phyloP scores from a whole-genome alignment of 345 rosid genomes.

The Melaleuca quinquenervia region DNA sequence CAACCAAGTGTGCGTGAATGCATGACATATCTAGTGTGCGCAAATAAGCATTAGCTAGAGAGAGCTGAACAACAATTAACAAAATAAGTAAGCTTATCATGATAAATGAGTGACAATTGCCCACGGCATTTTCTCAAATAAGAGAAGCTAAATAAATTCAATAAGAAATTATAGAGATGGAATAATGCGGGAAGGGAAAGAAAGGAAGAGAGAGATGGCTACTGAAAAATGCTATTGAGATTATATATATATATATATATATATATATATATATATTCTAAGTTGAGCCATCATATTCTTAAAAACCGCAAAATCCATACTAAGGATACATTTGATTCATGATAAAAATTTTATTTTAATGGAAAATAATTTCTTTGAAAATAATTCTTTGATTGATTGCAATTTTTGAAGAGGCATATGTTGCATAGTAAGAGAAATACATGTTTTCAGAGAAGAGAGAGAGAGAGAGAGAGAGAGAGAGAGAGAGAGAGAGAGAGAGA shows the following conservation, averaged over 20 bases:
- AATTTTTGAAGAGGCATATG: not conserved
- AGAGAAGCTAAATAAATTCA: too few species aligned
- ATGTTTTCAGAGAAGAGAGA: not conserved
- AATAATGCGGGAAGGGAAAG: not conserved
- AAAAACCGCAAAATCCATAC: rapidly evolving
- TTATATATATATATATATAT: too few species aligned
- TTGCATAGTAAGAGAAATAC: not conserved
- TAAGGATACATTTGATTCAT: not conserved
- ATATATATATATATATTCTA: too few species aligned
- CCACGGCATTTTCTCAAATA: not conserved
- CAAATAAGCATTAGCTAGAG: not conserved
- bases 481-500: not conserved
- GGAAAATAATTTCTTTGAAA: not conserved
- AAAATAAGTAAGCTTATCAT: not conserved
- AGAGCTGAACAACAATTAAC: not conserved
- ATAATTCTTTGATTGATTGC: too few species aligned
- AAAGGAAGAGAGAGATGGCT: not conserved
- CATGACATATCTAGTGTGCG: not conserved
- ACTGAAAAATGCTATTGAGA: not conserved
- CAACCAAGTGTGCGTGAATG: not conserved
- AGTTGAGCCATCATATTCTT: not conserved
- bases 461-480: not conserved
- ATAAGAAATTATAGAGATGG: not conserved
- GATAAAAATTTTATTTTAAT: not conserved
- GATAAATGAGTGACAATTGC: not conserved